These are phyloP conservation scores for Pseudocercospora fijiensis DNA, from an alignment of 2,329 filamentous ascomycete genomes.

Conservation along the genomic window DNA sequence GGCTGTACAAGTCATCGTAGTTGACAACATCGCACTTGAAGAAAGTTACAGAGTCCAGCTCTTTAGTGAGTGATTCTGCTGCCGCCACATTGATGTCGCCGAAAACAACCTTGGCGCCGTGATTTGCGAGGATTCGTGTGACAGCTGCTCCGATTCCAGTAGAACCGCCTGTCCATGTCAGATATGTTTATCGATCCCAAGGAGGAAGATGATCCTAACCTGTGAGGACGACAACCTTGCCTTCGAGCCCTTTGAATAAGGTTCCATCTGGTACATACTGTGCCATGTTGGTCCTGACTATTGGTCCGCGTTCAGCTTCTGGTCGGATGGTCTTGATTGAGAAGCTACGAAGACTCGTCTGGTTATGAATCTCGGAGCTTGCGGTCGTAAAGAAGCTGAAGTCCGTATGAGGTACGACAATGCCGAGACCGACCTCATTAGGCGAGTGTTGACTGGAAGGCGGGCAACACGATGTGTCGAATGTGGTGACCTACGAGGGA, in stretches of 20 bases:
- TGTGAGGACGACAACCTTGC: conserved; percentile 38
- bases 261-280: conserved; percentile 17
- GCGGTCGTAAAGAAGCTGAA: neutral
- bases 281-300: conserved; percentile 14
- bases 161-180: conserved; percentile 38
- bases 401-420: neutral
- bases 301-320: neutral
- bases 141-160: conserved; percentile 49
- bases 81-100: conserved; percentile 40
- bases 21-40: conserved; percentile 47
- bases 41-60: conserved; percentile 37
- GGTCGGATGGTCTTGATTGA: neutral
- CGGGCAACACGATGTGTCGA: neutral
- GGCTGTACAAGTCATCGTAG: conserved; percentile 48
- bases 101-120: conserved; percentile 46
- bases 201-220: conserved; percentile 25
- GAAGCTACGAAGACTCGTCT: neutral
- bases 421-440: neutral
- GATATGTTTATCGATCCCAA: neutral
- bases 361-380: neutral
- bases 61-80: conserved; percentile 6
- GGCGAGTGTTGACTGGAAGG: neutral
- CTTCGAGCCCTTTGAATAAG: conserved; percentile 23
- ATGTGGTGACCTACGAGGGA: neutral
- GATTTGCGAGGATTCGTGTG: conserved; percentile 42